Evolutionary conservation across 768 basidiomycete genomes (phyloP).

Genomic region (Suillus discolor): DNA sequence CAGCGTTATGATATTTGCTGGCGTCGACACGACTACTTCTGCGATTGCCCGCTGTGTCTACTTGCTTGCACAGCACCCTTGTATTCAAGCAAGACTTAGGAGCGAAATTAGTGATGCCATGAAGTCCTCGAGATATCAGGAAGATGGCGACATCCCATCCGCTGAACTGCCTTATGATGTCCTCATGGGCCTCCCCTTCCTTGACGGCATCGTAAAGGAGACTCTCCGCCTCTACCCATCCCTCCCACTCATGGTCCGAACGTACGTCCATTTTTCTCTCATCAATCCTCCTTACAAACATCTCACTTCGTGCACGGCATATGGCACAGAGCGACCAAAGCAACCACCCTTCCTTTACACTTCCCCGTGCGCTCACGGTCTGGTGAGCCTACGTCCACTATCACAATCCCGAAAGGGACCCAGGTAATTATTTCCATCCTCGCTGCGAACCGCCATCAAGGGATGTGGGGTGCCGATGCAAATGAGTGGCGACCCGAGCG

Average conservation of each 20-base stretch:
- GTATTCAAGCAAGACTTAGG: constrained; percentile 42
- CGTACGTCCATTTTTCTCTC: constrained; percentile 15
- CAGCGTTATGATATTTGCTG: constrained; percentile 48
- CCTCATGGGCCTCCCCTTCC: constrained; percentile 36
- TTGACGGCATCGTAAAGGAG: constrained; percentile 44
- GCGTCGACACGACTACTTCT: constrained; percentile 46
- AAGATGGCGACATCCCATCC: not conserved
- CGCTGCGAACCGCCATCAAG: constrained; percentile 40
- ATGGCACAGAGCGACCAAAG: constrained; percentile 34
- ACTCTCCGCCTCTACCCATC: constrained; percentile 41
- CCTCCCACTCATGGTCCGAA: constrained; percentile 15
- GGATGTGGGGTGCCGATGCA: constrained; percentile 49
- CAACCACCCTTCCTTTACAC: constrained; percentile 43
- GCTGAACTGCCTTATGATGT: constrained; percentile 38
- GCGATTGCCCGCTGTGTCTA: constrained; percentile 39
- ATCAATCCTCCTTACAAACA: too few relatives aligned
- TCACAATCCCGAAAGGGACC: constrained; percentile 32
- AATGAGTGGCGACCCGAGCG: constrained; percentile 53
- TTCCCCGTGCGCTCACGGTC: constrained; percentile 37
- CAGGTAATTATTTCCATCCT: constrained; percentile 39
- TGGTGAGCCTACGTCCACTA: constrained; percentile 31
- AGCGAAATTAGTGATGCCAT: constrained; percentile 33
- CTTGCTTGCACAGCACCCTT: constrained; percentile 36
- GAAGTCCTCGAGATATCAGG: not conserved
- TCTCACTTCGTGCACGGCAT: not conserved